phyloP scores from a whole-genome alignment of 2,329 filamentous ascomycete species.

The Verticillium tricorpus region DNA sequence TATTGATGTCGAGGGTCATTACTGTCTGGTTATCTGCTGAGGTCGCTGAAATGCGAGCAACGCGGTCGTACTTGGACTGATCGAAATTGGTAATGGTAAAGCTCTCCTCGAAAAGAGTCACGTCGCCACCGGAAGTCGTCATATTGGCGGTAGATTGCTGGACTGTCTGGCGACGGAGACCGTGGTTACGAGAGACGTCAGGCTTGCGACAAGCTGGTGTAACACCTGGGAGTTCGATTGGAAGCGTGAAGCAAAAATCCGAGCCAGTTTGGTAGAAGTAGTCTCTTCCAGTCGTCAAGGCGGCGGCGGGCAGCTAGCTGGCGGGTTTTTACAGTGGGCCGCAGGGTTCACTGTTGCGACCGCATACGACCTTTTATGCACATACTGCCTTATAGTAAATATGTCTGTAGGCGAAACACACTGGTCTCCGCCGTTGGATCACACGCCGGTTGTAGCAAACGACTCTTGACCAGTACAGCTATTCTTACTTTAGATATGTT shows the following conservation, averaged over 20 bases:
- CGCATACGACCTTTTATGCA: background rate
- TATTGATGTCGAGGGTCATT: slow-evolving; percentile 89
- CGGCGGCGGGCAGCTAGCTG: background rate
- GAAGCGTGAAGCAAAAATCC: background rate
- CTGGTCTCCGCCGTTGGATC: too few relatives aligned
- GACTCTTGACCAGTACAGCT: too few relatives aligned
- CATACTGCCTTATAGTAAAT: too few relatives aligned
- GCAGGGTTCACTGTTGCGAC: background rate
- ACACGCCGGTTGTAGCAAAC: too few relatives aligned
- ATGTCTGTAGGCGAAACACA: too few relatives aligned
- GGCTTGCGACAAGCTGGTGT: background rate
- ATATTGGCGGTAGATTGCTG: slow-evolving; percentile 23
- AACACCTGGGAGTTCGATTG: background rate
- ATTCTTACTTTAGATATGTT: too few relatives aligned
- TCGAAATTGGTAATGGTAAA: slow-evolving; percentile 80
- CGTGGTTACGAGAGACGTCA: too few relatives aligned
- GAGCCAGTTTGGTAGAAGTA: too few relatives aligned
- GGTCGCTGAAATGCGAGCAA: slow-evolving; percentile 76
- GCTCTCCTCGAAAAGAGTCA: slow-evolving; percentile 88
- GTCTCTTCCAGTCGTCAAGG: background rate
- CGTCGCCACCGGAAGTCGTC: slow-evolving; percentile 66
- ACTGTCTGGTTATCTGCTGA: slow-evolving; percentile 70
- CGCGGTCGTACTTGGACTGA: slow-evolving; percentile 89
- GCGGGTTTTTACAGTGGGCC: background rate
- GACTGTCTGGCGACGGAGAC: background rate